Evolutionary conservation across 2,329 filamentous ascomycete genomes (phyloP).

Genomic region (Trichoderma sp.): DNA sequence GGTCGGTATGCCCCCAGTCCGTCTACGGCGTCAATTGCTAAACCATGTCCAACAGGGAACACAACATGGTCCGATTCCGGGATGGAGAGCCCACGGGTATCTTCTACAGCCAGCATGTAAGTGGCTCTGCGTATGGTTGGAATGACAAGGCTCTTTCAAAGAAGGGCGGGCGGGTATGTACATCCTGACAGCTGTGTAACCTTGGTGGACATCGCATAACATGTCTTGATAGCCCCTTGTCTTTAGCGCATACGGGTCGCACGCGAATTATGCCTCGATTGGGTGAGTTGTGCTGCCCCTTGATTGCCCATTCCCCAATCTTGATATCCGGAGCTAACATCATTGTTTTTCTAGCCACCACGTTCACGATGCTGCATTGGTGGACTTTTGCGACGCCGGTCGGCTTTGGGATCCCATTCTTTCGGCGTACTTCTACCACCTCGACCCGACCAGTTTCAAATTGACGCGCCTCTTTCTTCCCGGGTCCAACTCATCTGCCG

Average conservation of each 20-base stretch:
- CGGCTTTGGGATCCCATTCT: constrained; percentile 2
- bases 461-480: background rate
- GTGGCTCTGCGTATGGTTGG: background rate
- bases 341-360: background rate
- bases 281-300: background rate
- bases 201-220: background rate
- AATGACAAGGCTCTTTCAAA: background rate
- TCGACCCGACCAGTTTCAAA: background rate
- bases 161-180: background rate
- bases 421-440: constrained; percentile 4
- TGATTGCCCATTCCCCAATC: background rate
- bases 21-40: background rate
- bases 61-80: constrained; percentile 1
- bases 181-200: too few relatives aligned
- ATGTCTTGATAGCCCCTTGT: background rate
- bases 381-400: background rate
- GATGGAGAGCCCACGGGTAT: background rate
- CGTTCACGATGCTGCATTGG: background rate
- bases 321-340: background rate
- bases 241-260: background rate
- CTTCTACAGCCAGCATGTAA: constrained; percentile 2
- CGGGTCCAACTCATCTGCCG: background rate
- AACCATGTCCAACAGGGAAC: background rate
- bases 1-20: background rate
- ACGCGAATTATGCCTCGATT: background rate